Conservation (phyloP, 345 rosid species). For the Schrenkiella parvula region DNA sequence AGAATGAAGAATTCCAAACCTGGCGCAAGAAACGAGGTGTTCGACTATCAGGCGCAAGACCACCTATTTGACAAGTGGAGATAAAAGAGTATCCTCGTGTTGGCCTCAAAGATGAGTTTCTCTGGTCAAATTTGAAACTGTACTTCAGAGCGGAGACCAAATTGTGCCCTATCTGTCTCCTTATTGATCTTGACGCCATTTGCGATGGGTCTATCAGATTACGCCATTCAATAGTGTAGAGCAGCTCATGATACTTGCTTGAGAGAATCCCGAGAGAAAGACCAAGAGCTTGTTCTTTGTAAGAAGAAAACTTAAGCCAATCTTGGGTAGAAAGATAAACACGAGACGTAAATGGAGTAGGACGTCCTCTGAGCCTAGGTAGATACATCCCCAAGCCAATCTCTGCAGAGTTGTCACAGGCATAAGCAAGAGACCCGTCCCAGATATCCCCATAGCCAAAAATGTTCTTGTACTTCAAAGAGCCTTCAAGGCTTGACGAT, state of each 20-base stretch:
- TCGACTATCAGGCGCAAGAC: slow-evolving; percentile 81
- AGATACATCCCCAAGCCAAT: slow-evolving; percentile 71
- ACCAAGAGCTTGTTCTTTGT: slow-evolving; percentile 71
- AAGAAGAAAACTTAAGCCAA: slow-evolving; percentile 81
- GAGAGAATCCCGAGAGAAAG: slow-evolving; percentile 73
- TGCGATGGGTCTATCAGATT: slow-evolving; percentile 77
- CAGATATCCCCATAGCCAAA: slow-evolving; percentile 91
- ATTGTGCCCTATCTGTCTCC: slow-evolving; percentile 90
- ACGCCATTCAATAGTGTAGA: slow-evolving; percentile 74
- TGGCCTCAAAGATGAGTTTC: slow-evolving; percentile 81
- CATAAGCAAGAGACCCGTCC: slow-evolving; percentile 80
- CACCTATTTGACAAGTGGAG: slow-evolving; percentile 73
- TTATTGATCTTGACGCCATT: slow-evolving; percentile 54
- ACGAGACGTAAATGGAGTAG: slow-evolving; percentile 64
- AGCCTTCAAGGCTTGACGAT: slow-evolving; percentile 81
- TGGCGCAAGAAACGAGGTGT: slow-evolving; percentile 76
- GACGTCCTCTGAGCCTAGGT: slow-evolving; percentile 72
- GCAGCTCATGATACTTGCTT: slow-evolving; percentile 61
- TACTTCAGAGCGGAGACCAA: slow-evolving; percentile 75
- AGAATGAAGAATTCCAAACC: slow-evolving; percentile 40
- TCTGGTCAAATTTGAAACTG: slow-evolving; percentile 64
- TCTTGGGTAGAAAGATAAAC: slow-evolving; percentile 73
- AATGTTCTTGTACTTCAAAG: slow-evolving; percentile 71
- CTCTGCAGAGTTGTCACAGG: slow-evolving; percentile 72
- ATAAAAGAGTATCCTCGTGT: slow-evolving; percentile 74